Percentiles rank a stretch among this genome's conserved stretches.
These are phyloP conservation scores for Dentipellis fragilis DNA, from an alignment of 768 basidiomycete species.

Conservation along the genomic window DNA sequence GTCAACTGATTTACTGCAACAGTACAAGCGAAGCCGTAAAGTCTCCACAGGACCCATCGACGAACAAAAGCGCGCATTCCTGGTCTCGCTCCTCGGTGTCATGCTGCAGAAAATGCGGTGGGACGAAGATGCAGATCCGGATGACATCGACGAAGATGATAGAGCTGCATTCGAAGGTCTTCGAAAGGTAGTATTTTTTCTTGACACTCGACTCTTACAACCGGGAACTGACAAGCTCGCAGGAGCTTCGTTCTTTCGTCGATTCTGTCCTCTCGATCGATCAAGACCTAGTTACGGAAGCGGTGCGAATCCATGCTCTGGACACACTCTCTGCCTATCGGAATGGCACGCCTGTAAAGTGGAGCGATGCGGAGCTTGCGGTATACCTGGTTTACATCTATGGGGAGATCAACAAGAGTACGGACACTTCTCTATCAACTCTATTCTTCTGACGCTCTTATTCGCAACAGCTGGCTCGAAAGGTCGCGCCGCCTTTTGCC, in stretches of 20 bases:
- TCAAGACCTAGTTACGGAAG: slow-evolving; percentile 71
- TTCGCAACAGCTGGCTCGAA: slow-evolving; percentile 51
- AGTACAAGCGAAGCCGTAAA: slow-evolving; percentile 78
- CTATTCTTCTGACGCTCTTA: slow-evolving; percentile 3
- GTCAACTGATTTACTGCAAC: not conserved
- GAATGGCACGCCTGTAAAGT: slow-evolving; percentile 56
- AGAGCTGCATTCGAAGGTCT: slow-evolving; percentile 72
- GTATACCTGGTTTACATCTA: slow-evolving; percentile 91
- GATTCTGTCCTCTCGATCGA: slow-evolving; percentile 84
- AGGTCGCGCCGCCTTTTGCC: slow-evolving; percentile 81
- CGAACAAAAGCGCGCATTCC: slow-evolving; percentile 62
- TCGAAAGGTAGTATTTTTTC: slow-evolving; percentile 54
- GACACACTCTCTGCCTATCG: slow-evolving; percentile 66
- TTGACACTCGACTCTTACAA: not conserved
- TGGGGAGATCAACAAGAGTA: slow-evolving; percentile 88
- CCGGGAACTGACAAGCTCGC: slow-evolving; percentile 3
- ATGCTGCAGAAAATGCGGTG: slow-evolving; percentile 86
- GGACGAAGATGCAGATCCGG: slow-evolving; percentile 69
- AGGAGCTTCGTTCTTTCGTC: slow-evolving; percentile 82
- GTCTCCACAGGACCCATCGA: slow-evolving; percentile 52
- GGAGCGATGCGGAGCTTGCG: slow-evolving; percentile 91
- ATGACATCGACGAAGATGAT: slow-evolving; percentile 86
- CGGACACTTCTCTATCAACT: not conserved
- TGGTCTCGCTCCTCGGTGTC: slow-evolving; percentile 67
- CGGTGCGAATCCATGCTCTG: slow-evolving; percentile 63